Evolutionary conservation across 2,329 filamentous ascomycete genomes (phyloP), one percentile per base, ranked within the genome.

Genomic region (Sporothrix brasiliensis): DNA sequence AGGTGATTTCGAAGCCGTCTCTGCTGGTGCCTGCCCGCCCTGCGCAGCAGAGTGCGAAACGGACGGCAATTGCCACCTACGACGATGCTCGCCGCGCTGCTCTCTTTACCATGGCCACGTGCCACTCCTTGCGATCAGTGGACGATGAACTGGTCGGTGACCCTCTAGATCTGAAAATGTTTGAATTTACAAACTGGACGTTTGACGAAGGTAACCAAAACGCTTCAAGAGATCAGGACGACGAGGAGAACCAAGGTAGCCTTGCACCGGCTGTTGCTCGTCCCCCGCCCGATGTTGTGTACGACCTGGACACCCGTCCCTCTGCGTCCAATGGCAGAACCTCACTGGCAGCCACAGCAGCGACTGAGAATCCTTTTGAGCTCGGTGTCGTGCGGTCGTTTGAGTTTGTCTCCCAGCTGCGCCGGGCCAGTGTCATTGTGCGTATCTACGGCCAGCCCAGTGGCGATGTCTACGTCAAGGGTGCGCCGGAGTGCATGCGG

Each of bases 91-190:
- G 80, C 11, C 82, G 81, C 39, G 91, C 91, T 7, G 91, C 92
- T 14, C 83, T 98, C 3, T 94, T 95, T 77, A 94, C 93, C 0
- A 99, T 99, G 95, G 93, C 95, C 10, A 99, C 95, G 0, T 99
- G 95, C 71, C 95, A 99, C 79, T 97, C 94, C 0, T 84, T 99
- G 10, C 88, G 94, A 61, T 87, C 91, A 13, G 90, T 99, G 19
- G 94, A 98, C 73, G 91, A 88, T 63, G 93, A 97, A 77, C 86
- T 98, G 53, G 86, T 99, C 47, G 95, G 95, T 0, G 95, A 99
- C 76, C 95, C 96, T 4, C 84, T 99, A 1, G 95, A 99, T 78
- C 85, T 97, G 70, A 98, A 98, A 78, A 99, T 99, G 95, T 99
- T 99, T 78, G 91, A 97, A 74, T 99, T 97, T 75, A 98, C 95